Percentiles rank a stretch among this genome's conserved stretches.
Conservation (phyloP, 2,329 filamentous ascomycete species). For the Celoporthe dispersa region DNA sequence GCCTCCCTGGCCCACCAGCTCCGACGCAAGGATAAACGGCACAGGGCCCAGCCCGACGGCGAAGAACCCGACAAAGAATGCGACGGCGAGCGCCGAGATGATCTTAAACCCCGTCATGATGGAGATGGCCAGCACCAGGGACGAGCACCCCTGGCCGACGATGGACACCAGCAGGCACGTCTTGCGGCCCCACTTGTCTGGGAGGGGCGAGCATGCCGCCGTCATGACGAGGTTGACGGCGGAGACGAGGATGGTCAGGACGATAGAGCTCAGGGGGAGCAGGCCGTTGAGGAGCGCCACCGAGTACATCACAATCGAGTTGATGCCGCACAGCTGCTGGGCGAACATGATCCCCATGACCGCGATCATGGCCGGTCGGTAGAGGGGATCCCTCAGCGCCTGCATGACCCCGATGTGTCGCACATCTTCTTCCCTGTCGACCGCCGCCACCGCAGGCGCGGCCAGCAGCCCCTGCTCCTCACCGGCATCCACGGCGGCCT, state of each 20-base stretch:
- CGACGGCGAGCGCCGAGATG: slow-evolving; percentile 78
- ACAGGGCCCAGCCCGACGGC: slow-evolving; percentile 90
- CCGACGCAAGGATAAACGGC: slow-evolving; percentile 90
- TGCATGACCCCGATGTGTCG: slow-evolving; percentile 63
- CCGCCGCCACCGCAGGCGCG: slow-evolving; percentile 29
- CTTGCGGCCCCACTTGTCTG: slow-evolving; percentile 88
- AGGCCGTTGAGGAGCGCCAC: slow-evolving; percentile 84
- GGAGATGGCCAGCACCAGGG: slow-evolving; percentile 77
- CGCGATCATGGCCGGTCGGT: slow-evolving; percentile 76
- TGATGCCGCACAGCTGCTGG: slow-evolving; percentile 92
- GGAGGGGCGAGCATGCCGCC: slow-evolving; percentile 77
- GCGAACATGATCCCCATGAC: slow-evolving; percentile 90
- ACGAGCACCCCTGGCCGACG: slow-evolving; percentile 79
- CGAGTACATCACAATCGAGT: slow-evolving; percentile 98
- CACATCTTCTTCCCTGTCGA: slow-evolving; percentile 31
- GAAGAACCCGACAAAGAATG: slow-evolving; percentile 88
- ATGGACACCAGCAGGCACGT: slow-evolving; percentile 82
- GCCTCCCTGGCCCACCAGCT: slow-evolving; percentile 89
- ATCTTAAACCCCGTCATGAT: slow-evolving; percentile 75
- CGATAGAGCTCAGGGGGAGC: slow-evolving; percentile 77
- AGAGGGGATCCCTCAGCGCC: slow-evolving; percentile 69
- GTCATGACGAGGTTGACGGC: slow-evolving; percentile 86
- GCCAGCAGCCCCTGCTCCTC: slow-evolving; percentile 75
- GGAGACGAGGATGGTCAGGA: slow-evolving; percentile 87
- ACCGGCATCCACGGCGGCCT: slow-evolving; percentile 68